Evolutionary conservation across 192 early-diverging fungal species (phyloP).

Genomic region (Blastocladiella britannica): DNA sequence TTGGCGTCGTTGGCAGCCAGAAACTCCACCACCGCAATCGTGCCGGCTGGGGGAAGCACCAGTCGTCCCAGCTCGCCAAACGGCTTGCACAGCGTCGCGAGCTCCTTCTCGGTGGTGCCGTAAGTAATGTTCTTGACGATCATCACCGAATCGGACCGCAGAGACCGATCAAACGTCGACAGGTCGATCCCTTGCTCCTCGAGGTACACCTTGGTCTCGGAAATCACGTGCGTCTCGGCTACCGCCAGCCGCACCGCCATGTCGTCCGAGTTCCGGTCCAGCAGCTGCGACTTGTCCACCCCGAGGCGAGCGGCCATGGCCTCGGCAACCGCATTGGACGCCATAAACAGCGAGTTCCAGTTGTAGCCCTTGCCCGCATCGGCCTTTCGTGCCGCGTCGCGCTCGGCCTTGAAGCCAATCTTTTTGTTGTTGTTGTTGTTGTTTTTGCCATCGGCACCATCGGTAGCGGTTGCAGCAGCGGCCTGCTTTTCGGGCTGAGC

Average conservation of each 20-base stretch:
- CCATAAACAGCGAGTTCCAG: slow-evolving; percentile 96
- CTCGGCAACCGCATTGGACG: slow-evolving; percentile 80
- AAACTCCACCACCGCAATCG: slow-evolving; percentile 87
- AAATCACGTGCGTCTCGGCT: slow-evolving; percentile 91
- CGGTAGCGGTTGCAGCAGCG: slow-evolving; percentile 8
- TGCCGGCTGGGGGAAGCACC: slow-evolving; percentile 73
- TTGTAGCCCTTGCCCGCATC: slow-evolving; percentile 65
- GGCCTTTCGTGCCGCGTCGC: slow-evolving; percentile 57
- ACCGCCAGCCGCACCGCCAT: slow-evolving; percentile 84
- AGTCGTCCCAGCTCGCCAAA: slow-evolving; percentile 79
- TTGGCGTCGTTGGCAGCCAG: slow-evolving; percentile 74
- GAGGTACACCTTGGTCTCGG: slow-evolving; percentile 82
- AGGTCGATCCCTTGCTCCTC: slow-evolving; percentile 66
- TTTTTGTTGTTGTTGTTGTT: slow-evolving; percentile 22
- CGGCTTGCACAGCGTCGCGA: slow-evolving; percentile 58
- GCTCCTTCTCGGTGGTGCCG: slow-evolving; percentile 58
- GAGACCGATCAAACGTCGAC: slow-evolving; percentile 51
- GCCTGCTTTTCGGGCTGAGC: slow-evolving; percentile 61
- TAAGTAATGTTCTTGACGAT: slow-evolving; percentile 90
- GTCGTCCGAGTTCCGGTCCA: slow-evolving; percentile 67
- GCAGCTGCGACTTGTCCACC: slow-evolving; percentile 75
- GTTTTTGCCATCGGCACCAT: too few relatives aligned
- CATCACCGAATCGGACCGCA: slow-evolving; percentile 72
- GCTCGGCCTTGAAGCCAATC: slow-evolving; percentile 57
- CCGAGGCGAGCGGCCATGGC: slow-evolving; percentile 84